Evolutionary conservation across 2,329 filamentous ascomycete genomes (phyloP), one percentile per base, ranked within the genome.

Genomic region (Ploettnerulaceae sp.): DNA sequence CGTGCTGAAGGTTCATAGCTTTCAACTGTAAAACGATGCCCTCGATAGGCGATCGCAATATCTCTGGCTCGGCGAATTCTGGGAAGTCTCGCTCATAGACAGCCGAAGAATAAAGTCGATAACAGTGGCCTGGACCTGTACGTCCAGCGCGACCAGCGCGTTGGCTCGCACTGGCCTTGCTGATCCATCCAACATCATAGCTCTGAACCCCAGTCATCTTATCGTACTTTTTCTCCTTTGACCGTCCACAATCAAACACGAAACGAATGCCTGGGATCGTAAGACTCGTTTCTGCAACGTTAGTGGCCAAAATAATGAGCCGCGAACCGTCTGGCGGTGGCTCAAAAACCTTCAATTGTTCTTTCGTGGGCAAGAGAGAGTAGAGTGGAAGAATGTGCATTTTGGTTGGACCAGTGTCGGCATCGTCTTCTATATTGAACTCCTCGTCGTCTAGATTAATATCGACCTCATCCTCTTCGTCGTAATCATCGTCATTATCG

Each of bases 241-340:
- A 85, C 39, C 94, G 77, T 25, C 93, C 93, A 55, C 87, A 90
- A 66, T 97, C 91, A 53, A 98, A 96, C 7, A 98, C 93, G 62
- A 96, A 98, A 50, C 88, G 81, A 51, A 95, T 90, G 1, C 89
- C 90, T 0, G 93, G 91, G 47, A 98, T 98, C 0, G 93, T 98
- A 63, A 98, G 75, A 77, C 87, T 94, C 0, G 93, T 98, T 67
- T 98, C 93, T 0, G 93, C 93, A 34, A 98, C 89, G 66, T 98
- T 98, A 33, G 93, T 98, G 0, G 93, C 89, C 31, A 98, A 70
- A 3, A 98, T 85, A 41, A 98, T 86, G 18, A 93, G 76, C 7
- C 93, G 81, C 7, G 86, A 86, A 12, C 86, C 86, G 45, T 90
- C 85, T 0, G 91, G 90, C 0, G 87, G 79, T 0, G 84, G 75